Percentiles rank a stretch among this genome's conserved stretches.
Conservation (phyloP, 352 stramenopile species). For the Pythium pyrilobum region DNA sequence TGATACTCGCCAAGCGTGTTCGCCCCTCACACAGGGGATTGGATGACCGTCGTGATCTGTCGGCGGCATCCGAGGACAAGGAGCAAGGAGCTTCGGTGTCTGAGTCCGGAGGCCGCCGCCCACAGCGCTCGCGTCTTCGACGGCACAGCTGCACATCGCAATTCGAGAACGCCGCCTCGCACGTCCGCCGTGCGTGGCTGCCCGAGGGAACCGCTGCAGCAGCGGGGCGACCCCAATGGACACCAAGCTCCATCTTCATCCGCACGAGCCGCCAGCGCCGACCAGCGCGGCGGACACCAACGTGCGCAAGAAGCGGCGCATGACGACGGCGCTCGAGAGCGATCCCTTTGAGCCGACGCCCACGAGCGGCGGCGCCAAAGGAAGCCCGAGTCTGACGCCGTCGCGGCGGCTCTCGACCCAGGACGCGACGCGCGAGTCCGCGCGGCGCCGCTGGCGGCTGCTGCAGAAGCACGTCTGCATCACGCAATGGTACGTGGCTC, state of each 20-base stretch:
- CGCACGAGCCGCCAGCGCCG: background rate
- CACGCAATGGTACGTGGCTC: constrained; percentile 39
- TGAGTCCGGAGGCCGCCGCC: background rate
- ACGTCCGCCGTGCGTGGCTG: too few species aligned
- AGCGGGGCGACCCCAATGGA: too few species aligned
- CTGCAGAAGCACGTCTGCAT: constrained; percentile 62
- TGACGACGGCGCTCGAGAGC: too few species aligned
- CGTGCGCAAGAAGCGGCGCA: constrained; percentile 16
- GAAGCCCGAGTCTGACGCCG: background rate
- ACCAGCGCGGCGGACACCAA: background rate
- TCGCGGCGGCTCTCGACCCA: constrained; percentile 12
- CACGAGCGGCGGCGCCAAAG: background rate
- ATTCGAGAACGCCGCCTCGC: too few species aligned
- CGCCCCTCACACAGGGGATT: too few species aligned
- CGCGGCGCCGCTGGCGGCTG: constrained; percentile 43
- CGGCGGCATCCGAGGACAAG: background rate
- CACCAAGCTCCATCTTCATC: background rate
- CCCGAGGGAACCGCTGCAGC: too few species aligned
- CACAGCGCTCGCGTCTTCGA: background rate
- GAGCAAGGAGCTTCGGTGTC: too few species aligned
- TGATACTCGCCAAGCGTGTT: too few species aligned
- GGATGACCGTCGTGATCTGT: too few species aligned
- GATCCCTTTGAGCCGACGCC: background rate
- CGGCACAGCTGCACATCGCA: constrained; percentile 4
- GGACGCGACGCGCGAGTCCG: constrained; percentile 25